A percentile compares a stretch with the other conserved stretches of the same genome.
These are phyloP conservation scores for Gigaspora rosea DNA, from an alignment of 192 early-diverging fungal species.

Conservation along the genomic window DNA sequence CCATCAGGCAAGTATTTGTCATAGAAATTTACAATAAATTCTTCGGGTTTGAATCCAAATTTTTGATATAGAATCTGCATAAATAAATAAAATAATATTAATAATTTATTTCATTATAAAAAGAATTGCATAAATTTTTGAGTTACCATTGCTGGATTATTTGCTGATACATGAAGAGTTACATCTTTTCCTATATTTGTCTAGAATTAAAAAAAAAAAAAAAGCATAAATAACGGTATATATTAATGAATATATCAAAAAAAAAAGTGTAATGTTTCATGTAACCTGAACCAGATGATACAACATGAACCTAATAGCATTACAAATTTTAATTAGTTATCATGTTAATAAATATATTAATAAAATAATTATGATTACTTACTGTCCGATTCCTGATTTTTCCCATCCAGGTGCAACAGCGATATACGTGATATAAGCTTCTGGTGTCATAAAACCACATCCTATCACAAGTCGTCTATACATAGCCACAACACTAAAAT, in stretches of 20 bases:
- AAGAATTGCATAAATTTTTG: neutral
- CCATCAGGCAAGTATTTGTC: slow-evolving; percentile 80
- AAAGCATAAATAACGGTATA: neutral
- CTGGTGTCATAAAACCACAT: slow-evolving; percentile 91
- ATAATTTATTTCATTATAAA: slow-evolving; percentile 5
- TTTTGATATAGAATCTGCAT: slow-evolving; percentile 82
- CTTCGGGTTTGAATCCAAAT: slow-evolving; percentile 93
- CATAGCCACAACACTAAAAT: slow-evolving; percentile 82
- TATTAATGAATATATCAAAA: slow-evolving; percentile 18
- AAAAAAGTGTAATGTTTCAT: neutral
- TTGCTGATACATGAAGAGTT: slow-evolving; percentile 91
- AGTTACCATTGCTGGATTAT: slow-evolving; percentile 86
- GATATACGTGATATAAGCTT: slow-evolving; percentile 88
- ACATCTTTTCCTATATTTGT: slow-evolving; percentile 74
- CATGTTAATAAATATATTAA: neutral
- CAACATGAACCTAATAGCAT: slow-evolving; percentile 64
- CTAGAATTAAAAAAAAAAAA: slow-evolving; percentile 14
- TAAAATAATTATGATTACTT: slow-evolving; percentile 28
- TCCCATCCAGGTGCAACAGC: slow-evolving; percentile 86
- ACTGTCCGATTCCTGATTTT: slow-evolving; percentile 79
- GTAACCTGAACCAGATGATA: slow-evolving; percentile 77
- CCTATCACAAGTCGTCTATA: slow-evolving; percentile 81
- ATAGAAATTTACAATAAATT: slow-evolving; percentile 89
- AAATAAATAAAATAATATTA: slow-evolving; percentile 11
- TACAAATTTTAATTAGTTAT: neutral